These are phyloP conservation scores for Sindora glabra DNA, from an alignment of 306 rosid species.

Conservation along the genomic window DNA sequence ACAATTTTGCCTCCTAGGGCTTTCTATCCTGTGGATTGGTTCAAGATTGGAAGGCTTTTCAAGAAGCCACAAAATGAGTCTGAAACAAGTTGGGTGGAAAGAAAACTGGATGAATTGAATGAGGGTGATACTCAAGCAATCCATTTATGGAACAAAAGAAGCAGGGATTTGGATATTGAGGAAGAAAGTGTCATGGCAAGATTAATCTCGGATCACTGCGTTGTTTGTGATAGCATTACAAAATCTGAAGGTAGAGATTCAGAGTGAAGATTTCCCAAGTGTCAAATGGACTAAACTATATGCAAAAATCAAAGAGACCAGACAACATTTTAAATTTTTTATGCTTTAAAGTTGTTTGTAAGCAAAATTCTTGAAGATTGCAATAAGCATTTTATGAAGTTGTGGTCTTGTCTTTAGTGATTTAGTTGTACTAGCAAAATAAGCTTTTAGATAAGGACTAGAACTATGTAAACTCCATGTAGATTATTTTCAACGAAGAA, in stretches of 20 bases:
- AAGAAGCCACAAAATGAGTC: conserved; percentile 23
- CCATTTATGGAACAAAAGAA: conserved; percentile 58
- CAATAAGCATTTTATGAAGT: too few relatives aligned
- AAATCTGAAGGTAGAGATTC: not conserved
- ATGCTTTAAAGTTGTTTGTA: not conserved
- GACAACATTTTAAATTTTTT: too few relatives aligned
- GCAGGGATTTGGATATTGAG: conserved; percentile 27
- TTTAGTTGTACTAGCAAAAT: too few relatives aligned
- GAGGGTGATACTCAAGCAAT: conserved; percentile 36
- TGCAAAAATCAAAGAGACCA: not conserved
- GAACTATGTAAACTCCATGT: too few relatives aligned
- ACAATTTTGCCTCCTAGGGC: conserved; percentile 37
- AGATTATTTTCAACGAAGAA: too few relatives aligned
- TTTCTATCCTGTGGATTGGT: conserved; percentile 58
- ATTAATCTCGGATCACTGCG: conserved; percentile 35
- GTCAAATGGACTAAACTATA: not conserved
- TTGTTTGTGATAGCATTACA: conserved; percentile 19
- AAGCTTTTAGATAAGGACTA: too few relatives aligned
- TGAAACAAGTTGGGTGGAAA: conserved; percentile 30
- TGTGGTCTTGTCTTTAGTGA: too few relatives aligned
- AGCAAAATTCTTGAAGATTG: not conserved
- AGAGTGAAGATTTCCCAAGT: not conserved
- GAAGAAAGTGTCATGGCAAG: conserved; percentile 52
- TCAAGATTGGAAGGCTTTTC: conserved; percentile 27
- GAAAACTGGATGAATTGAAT: conserved; percentile 10